Evolutionary conservation across 441 rosid species (phyloP).

Genomic region (Flueggea neowawraea): DNA sequence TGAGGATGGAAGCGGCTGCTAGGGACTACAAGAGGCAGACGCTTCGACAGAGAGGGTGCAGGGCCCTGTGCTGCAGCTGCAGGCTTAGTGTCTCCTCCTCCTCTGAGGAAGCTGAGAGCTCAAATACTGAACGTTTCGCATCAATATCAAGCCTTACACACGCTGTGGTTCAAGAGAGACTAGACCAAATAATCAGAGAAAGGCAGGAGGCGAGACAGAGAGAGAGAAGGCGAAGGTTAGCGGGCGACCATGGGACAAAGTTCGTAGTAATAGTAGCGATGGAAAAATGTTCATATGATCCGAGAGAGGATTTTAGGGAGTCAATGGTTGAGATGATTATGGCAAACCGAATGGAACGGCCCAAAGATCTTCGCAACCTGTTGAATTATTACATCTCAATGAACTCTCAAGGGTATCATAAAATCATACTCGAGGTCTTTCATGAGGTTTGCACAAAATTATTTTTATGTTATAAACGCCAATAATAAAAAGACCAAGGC

Average conservation of each 20-base stretch:
- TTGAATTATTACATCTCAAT: conserved; percentile 73
- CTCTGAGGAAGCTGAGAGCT: conserved; percentile 52
- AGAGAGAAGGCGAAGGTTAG: conserved; percentile 16
- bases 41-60: conserved; percentile 55
- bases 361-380: conserved; percentile 68
- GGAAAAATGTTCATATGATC: conserved; percentile 80
- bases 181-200: conserved; percentile 79
- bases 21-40: conserved; percentile 35
- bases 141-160: conserved; percentile 82
- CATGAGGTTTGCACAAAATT: conserved; percentile 71
- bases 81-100: conserved; percentile 64
- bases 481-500: conserved; percentile 7
- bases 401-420: conserved; percentile 57
- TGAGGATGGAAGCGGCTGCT: conserved; percentile 33
- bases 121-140: conserved; percentile 36
- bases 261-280: conserved; percentile 78
- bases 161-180: conserved; percentile 87
- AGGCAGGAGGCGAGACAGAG: conserved; percentile 40
- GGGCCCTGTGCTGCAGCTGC: conserved; percentile 65
- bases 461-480: conserved; percentile 44
- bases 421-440: conserved; percentile 62
- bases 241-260: conserved; percentile 29
- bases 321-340: conserved; percentile 87
- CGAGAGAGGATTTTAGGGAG: conserved; percentile 76
- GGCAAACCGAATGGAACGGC: conserved; percentile 54